These are phyloP conservation scores for Quercus rubra DNA, from an alignment of 306 rosid species.

Conservation along the genomic window DNA sequence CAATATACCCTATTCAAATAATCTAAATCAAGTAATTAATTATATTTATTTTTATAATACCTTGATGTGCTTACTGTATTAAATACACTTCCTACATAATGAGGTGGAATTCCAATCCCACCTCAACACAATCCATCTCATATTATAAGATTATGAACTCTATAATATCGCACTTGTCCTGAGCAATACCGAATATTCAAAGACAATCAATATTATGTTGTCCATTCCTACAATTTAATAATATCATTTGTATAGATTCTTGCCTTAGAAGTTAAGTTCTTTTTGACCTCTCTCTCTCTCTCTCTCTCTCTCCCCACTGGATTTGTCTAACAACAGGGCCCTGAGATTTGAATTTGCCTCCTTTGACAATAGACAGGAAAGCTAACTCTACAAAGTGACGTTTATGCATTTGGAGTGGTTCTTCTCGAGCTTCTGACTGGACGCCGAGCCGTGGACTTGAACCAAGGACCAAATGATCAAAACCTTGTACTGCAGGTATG, in stretches of 20 bases:
- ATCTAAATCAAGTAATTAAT: background rate
- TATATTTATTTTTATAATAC: background rate
- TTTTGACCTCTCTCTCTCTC: background rate
- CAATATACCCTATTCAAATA: background rate
- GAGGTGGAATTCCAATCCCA: background rate
- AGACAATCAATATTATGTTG: background rate
- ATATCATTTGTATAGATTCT: background rate
- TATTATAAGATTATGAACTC: background rate
- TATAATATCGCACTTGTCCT: background rate
- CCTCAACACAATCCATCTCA: background rate
- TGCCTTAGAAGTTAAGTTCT: background rate
- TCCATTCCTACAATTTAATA: background rate
- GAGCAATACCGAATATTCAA: background rate
- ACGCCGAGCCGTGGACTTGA: slow-evolving; percentile 88
- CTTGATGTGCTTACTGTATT: background rate
- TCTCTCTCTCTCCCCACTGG: background rate
- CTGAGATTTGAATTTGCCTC: background rate
- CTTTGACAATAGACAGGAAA: slow-evolving; percentile 76
- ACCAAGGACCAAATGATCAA: slow-evolving; percentile 86
- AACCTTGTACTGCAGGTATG: slow-evolving; percentile 88
- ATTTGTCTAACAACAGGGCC: background rate
- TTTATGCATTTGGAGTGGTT: slow-evolving; percentile 96
- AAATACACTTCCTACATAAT: background rate
- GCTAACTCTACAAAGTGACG: slow-evolving; percentile 94
- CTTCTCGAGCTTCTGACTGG: slow-evolving; percentile 96